phyloP scores from a whole-genome alignment of 805 yeast species.

The Huiozyma sinensis region DNA sequence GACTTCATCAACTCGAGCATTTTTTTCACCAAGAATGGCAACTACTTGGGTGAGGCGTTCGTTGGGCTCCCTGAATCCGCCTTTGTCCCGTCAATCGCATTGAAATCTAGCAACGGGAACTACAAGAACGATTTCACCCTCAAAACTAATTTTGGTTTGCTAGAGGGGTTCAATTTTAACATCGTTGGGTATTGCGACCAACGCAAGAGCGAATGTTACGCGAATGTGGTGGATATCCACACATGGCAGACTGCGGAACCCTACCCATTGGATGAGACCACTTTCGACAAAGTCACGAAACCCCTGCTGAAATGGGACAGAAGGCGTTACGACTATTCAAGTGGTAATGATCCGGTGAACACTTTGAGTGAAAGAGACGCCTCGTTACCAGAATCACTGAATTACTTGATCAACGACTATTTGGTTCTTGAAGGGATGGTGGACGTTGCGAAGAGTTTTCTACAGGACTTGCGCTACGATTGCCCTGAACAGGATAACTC shows the following conservation, averaged over 20 bases:
- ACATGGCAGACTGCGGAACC: conserved; percentile 4
- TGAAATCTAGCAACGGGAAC: conserved; percentile 25
- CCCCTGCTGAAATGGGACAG: conserved; percentile 8
- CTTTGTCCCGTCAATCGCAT: conserved; percentile 38
- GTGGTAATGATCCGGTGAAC: conserved; percentile 11
- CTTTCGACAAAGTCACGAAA: conserved; percentile 8
- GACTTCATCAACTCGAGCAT: conserved; percentile 53
- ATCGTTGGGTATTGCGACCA: conserved; percentile 41
- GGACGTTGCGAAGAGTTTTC: conserved; percentile 42
- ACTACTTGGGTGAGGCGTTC: conserved; percentile 46
- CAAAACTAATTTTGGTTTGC: conserved; percentile 34
- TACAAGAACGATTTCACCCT: conserved; percentile 8
- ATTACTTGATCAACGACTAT: conserved; percentile 31
- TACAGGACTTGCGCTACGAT: conserved; percentile 31
- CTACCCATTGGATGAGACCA: conserved; percentile 16
- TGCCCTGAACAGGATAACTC: conserved; percentile 10
- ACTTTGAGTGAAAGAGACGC: conserved; percentile 17
- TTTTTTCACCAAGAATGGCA: conserved; percentile 78
- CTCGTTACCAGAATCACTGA: conserved; percentile 20
- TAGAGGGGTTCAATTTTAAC: conserved; percentile 48
- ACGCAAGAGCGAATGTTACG: conserved; percentile 32
- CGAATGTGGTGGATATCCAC: conserved; percentile 20
- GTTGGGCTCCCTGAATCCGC: conserved; percentile 31
- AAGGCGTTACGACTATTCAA: conserved; percentile 7
- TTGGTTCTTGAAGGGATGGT: conserved; percentile 49